phyloP scores from a whole-genome alignment of 2,329 filamentous ascomycete species.

The Fonsecaea multimorphosa region DNA sequence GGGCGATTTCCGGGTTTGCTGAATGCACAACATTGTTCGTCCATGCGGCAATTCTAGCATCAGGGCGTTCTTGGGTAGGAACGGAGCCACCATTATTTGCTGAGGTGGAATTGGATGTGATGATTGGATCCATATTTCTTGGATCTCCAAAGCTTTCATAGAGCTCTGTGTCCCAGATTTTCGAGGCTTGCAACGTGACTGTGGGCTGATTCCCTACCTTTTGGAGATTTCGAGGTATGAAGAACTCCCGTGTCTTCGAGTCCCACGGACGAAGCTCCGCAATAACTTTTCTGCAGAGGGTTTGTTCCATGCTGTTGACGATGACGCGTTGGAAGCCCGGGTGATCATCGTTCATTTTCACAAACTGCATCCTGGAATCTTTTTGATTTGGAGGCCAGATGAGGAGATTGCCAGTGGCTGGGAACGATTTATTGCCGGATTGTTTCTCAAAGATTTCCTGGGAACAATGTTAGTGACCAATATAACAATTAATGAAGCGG shows the following conservation, averaged over 20 bases:
- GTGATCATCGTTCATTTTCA: constrained; percentile 19
- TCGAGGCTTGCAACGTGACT: constrained; percentile 39
- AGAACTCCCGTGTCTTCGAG: constrained; percentile 6
- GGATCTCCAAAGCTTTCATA: constrained; percentile 45
- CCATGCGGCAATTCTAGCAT: constrained; percentile 34
- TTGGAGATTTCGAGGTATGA: constrained; percentile 24
- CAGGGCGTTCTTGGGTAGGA: constrained; percentile 8
- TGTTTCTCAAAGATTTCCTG: constrained; percentile 31
- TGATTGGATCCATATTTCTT: constrained; percentile 34
- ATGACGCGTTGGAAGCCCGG: constrained; percentile 30
- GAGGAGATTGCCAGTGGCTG: constrained; percentile 27
- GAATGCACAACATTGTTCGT: constrained; percentile 29
- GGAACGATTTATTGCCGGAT: constrained; percentile 14
- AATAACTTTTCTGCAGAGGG: constrained; percentile 32
- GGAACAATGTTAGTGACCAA: constrained; percentile 7
- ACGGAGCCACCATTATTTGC: constrained; percentile 4
- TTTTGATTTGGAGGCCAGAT: constrained; percentile 27
- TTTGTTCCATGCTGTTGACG: constrained; percentile 26
- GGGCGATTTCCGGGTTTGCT: constrained; percentile 35
- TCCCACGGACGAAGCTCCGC: constrained; percentile 25
- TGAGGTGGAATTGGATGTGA: constrained; percentile 26
- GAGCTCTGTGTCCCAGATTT: constrained; percentile 44
- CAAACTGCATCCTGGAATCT: constrained; percentile 27
- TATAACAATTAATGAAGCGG: not conserved
- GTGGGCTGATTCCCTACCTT: constrained; percentile 20